Conservation (phyloP, 352 stramenopile species). For the Globisporangium ultimum region DNA sequence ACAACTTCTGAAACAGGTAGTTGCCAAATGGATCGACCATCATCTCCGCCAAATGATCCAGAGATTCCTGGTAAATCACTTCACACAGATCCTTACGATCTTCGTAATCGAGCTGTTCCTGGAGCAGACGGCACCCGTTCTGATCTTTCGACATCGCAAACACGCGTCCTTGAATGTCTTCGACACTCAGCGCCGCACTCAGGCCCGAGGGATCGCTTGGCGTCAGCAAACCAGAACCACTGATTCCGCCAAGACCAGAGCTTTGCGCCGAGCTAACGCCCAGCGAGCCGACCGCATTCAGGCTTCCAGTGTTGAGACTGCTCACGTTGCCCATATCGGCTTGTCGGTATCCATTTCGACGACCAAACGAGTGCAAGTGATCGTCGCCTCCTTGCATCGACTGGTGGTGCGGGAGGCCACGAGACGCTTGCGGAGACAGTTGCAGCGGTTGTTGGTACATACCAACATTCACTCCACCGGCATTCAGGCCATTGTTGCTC, state of each 20-base stretch:
- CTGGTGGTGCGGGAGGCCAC: slow-evolving; percentile 4
- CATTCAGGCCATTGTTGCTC: not conserved
- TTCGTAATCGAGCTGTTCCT: slow-evolving; percentile 95
- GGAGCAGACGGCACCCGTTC: slow-evolving; percentile 95
- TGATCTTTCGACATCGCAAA: slow-evolving; percentile 94
- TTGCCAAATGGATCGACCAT: slow-evolving; percentile 99
- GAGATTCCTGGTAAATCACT: slow-evolving; percentile 96
- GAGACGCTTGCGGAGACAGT: slow-evolving; percentile 7
- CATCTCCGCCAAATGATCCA: slow-evolving; percentile 94
- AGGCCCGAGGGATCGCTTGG: slow-evolving; percentile 17
- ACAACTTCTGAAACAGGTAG: slow-evolving; percentile 99
- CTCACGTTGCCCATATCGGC: slow-evolving; percentile 6
- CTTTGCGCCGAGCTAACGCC: not conserved
- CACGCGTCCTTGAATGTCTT: slow-evolving; percentile 76
- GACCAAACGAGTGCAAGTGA: slow-evolving; percentile 11
- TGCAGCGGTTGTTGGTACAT: slow-evolving; percentile 9
- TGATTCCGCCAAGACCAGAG: slow-evolving; percentile 7
- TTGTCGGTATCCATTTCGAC: slow-evolving; percentile 8
- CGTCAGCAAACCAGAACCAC: not conserved
- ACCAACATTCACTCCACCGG: not conserved
- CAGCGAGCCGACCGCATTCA: slow-evolving; percentile 6
- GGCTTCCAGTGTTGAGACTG: slow-evolving; percentile 1
- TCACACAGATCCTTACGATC: slow-evolving; percentile 89
- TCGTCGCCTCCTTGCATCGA: slow-evolving; percentile 8
- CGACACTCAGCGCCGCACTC: slow-evolving; percentile 50